phyloP scores from a whole-genome alignment of 345 rosid species.

The Citrus maxima region DNA sequence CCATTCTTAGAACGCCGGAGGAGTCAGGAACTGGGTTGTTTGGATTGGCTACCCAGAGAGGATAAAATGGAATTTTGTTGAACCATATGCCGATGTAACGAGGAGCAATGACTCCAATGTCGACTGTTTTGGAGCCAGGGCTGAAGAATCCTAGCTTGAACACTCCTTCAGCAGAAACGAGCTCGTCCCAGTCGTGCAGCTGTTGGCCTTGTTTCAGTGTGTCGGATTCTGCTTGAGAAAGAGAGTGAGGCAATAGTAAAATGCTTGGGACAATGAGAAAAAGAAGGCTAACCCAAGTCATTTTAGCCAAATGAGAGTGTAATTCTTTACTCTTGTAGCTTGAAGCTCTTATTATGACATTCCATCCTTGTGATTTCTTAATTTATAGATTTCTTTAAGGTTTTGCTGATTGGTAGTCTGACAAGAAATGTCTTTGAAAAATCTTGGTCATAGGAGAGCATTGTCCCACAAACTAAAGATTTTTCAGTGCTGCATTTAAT shows the following conservation, averaged over 20 bases:
- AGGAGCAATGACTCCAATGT: slow-evolving; percentile 34
- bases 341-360: background rate
- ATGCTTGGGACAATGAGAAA: slow-evolving; percentile 5
- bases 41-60: slow-evolving; percentile 62
- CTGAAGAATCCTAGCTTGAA: slow-evolving; percentile 64
- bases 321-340: background rate
- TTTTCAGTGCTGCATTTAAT: background rate
- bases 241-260: background rate
- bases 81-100: slow-evolving; percentile 57
- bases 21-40: slow-evolving; percentile 40
- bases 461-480: background rate
- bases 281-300: slow-evolving; percentile 7
- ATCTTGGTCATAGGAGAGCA: background rate
- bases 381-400: background rate
- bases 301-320: background rate
- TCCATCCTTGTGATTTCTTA: background rate
- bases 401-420: background rate
- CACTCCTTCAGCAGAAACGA: slow-evolving; percentile 35
- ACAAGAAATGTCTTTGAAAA: background rate
- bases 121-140: slow-evolving; percentile 24
- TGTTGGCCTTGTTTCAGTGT: slow-evolving; percentile 43
- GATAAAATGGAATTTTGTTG: slow-evolving; percentile 27
- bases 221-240: slow-evolving; percentile 20
- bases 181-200: slow-evolving; percentile 61
- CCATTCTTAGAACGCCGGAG: slow-evolving; percentile 44